Conservation (phyloP, 2,329 filamentous ascomycete species). For the Tolypocladium amazonense region DNA sequence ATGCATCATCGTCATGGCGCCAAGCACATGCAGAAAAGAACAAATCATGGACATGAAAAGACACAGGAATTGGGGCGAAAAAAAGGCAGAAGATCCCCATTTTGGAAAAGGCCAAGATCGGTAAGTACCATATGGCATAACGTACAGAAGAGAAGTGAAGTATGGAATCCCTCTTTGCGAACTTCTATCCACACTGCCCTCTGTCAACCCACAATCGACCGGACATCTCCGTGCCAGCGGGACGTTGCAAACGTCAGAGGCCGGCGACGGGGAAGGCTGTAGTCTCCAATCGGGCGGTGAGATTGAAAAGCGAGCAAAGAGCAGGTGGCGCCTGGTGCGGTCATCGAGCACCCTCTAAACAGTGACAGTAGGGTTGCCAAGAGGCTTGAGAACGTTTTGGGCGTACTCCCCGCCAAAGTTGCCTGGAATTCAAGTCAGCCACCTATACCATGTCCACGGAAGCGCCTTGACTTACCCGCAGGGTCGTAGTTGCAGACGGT, state of each 20-base stretch:
- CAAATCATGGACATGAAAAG: slow-evolving; percentile 1
- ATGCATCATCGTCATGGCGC: slow-evolving; percentile 8
- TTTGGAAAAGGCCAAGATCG: slow-evolving; percentile 17
- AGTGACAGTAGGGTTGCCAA: slow-evolving; percentile 11
- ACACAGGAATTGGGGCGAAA: slow-evolving; percentile 2
- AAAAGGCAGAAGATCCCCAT: slow-evolving; percentile 2
- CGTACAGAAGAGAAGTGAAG: slow-evolving; percentile 25
- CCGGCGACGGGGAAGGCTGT: not conserved
- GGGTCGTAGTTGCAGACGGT: slow-evolving; percentile 84
- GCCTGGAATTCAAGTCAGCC: slow-evolving; percentile 21
- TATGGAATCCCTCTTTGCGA: not conserved
- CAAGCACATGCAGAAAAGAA: slow-evolving; percentile 5
- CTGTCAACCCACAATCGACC: not conserved
- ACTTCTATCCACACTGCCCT: slow-evolving; percentile 2
- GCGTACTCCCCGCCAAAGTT: slow-evolving; percentile 42
- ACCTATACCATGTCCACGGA: not conserved
- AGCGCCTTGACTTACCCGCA: slow-evolving; percentile 44
- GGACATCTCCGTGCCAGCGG: not conserved
- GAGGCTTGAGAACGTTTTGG: slow-evolving; percentile 35
- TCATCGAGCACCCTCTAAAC: slow-evolving; percentile 12
- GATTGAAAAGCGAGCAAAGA: not conserved
- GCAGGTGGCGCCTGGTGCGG: not conserved
- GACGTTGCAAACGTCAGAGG: not conserved
- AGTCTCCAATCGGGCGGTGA: not conserved
- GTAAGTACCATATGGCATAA: slow-evolving; percentile 21